phyloP scores from a whole-genome alignment of 768 basidiomycete species.

The Suillus luteus region DNA sequence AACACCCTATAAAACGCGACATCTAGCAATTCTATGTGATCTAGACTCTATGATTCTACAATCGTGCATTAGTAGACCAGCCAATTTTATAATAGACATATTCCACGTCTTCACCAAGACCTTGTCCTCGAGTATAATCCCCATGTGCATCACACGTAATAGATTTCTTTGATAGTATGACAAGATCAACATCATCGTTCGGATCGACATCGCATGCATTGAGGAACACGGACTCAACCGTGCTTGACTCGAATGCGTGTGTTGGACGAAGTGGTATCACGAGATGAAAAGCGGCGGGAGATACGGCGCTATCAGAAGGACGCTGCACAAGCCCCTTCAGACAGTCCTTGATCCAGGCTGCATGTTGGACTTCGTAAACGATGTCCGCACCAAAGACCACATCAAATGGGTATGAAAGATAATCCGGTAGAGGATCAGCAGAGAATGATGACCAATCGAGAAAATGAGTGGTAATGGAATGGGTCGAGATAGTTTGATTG shows the following conservation, averaged over 20 bases:
- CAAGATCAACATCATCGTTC: constrained; percentile 35
- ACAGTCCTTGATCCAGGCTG: constrained; percentile 46
- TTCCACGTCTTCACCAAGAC: constrained; percentile 53
- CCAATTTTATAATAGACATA: constrained; percentile 76
- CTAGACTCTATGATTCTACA: constrained; percentile 1
- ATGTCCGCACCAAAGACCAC: constrained; percentile 56
- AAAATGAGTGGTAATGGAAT: constrained; percentile 28
- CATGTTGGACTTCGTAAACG: constrained; percentile 53
- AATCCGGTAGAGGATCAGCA: constrained; percentile 15
- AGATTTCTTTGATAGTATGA: constrained; percentile 53
- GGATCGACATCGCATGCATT: constrained; percentile 14
- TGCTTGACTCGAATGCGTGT: constrained; percentile 57
- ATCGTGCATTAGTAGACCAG: constrained; percentile 46
- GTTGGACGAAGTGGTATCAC: constrained; percentile 76
- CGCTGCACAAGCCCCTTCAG: constrained; percentile 40
- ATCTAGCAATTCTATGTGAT: background rate
- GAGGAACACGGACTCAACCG: constrained; percentile 59
- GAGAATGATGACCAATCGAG: constrained; percentile 44
- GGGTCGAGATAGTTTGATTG: background rate
- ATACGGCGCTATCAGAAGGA: constrained; percentile 12
- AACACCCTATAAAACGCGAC: too few relatives aligned
- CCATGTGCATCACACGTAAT: constrained; percentile 53
- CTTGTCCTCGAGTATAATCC: constrained; percentile 25
- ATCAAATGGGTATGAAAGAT: constrained; percentile 44
- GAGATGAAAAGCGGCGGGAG: constrained; percentile 56